These are phyloP conservation scores for Lichtheimia ramosa DNA, from an alignment of 371 early-diverging fungal species.

Conservation along the genomic window DNA sequence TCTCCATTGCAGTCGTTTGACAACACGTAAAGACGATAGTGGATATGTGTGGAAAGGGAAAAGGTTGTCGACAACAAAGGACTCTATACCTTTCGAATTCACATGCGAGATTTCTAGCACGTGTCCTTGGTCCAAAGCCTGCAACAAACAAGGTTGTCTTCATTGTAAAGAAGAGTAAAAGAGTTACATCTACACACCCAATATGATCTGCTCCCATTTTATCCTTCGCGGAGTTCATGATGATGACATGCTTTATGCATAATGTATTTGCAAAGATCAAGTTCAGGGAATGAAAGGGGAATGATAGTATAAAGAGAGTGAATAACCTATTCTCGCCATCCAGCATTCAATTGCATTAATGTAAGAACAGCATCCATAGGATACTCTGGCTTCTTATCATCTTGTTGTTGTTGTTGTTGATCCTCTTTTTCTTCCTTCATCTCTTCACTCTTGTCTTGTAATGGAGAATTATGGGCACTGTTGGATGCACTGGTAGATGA, in stretches of 20 bases:
- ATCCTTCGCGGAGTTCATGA: too few species aligned
- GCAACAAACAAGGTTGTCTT: constrained; percentile 70
- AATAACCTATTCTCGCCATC: constrained; percentile 34
- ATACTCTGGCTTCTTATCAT: constrained; percentile 41
- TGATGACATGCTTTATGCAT: too few species aligned
- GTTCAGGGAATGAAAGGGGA: too few species aligned
- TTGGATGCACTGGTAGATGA: constrained; percentile 12
- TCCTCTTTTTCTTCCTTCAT: constrained; percentile 1
- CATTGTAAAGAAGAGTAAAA: constrained; percentile 13
- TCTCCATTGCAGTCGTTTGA: background rate
- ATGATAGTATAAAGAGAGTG: too few species aligned
- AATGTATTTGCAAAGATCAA: too few species aligned
- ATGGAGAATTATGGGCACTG: constrained; percentile 30
- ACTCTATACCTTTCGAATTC: constrained; percentile 77
- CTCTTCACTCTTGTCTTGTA: background rate
- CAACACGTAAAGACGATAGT: constrained; percentile 6
- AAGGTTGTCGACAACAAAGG: background rate
- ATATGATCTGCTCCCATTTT: too few species aligned
- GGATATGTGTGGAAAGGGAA: background rate
- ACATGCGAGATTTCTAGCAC: constrained; percentile 80
- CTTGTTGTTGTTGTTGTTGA: background rate
- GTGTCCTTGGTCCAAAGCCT: constrained; percentile 68
- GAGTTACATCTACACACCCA: background rate
- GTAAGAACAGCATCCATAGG: constrained; percentile 51
- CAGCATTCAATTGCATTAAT: constrained; percentile 50